Base-by-base conservation (phyloP, 495 filamentous ascomycete species). In the Penicillium salamii region DNA sequence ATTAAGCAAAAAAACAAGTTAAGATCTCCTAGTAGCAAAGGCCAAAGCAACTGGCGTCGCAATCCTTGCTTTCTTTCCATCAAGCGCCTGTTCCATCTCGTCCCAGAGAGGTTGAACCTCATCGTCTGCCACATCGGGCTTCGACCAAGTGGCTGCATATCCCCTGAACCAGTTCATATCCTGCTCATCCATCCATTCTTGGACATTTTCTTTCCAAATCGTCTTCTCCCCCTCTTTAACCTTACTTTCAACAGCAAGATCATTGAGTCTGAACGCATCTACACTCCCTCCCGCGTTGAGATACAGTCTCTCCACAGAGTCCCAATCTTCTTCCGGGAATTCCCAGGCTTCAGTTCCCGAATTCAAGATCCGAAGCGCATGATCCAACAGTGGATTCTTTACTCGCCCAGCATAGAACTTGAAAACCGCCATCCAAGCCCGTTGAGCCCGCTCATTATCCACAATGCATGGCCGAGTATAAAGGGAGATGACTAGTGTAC, bases 181-280 rank as follows among this genome's bases (percentile, higher is more conserved):
- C 5, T 47, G 44, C 34, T 47, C 44, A 29, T 26, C 34, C 44
- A 47, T 47, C 44, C 44, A 47, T 7, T 29, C 44, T 9, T 5
- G 9, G 29, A 19, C 34, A 11, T 37, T 12, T 23, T 47, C 44
- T 12, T 47, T 23, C 44, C 44, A 47, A 38, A 29, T n/a, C n/a
- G 38, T 37, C 33, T 38, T 33, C 11, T 47, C 44, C 3, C 34
- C 44, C 8, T 37, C 44, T 2, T 37, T 28, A 20, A 47, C 44
- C 11, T 37, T 11, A 11, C 23, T 38, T 15, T 38, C 33, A 12
- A 20, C 33, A 31, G 38, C 14, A 14, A 21, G 23, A 28, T 38
- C 44, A 47, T 47, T 37, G 12, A 47, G 15, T 21, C 15, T 37
- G 13, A 47, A 47, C 13, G 44, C 34, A 23, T 47, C 34, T 11